Percentiles rank a stretch among this genome's conserved stretches.
phyloP scores from a whole-genome alignment of 139 green algal genomes.

The Chlorella sp. region DNA sequence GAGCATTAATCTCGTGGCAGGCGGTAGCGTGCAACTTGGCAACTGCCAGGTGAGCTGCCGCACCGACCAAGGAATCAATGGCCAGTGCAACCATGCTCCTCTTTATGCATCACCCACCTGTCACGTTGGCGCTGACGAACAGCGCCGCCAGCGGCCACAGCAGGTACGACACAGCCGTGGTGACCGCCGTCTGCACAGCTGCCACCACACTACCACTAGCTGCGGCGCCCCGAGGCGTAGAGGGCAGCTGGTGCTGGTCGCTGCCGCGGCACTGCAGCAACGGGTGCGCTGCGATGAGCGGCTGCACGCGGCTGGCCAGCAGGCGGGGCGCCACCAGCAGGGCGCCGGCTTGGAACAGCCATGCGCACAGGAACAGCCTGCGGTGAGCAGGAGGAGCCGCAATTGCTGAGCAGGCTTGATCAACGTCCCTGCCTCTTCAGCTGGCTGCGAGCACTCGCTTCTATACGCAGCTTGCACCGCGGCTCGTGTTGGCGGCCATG shows the following conservation, averaged over 20 bases:
- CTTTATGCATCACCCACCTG: background rate
- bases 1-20: too few relatives aligned
- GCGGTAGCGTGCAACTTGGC: background rate
- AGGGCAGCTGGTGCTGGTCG: background rate
- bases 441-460: too few relatives aligned
- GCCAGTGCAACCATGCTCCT: background rate
- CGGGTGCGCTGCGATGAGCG: background rate
- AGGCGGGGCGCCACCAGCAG: constrained; percentile 48
- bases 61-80: background rate
- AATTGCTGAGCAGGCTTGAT: background rate
- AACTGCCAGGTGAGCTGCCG: too few relatives aligned
- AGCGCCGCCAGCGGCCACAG: background rate
- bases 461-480: too few relatives aligned
- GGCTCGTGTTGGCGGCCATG: too few relatives aligned
- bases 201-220: background rate
- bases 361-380: constrained; percentile 47
- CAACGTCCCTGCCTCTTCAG: too few relatives aligned
- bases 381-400: background rate
- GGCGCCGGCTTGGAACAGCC: constrained; percentile 20
- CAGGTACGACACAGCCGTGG: background rate
- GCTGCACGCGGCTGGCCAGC: background rate
- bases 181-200: too few relatives aligned
- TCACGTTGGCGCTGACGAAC: background rate
- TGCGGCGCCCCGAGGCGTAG: background rate
- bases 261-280: constrained; percentile 9